Evolutionary conservation across 257 asterid genomes (phyloP).

Genomic region (Catharanthus roseus): DNA sequence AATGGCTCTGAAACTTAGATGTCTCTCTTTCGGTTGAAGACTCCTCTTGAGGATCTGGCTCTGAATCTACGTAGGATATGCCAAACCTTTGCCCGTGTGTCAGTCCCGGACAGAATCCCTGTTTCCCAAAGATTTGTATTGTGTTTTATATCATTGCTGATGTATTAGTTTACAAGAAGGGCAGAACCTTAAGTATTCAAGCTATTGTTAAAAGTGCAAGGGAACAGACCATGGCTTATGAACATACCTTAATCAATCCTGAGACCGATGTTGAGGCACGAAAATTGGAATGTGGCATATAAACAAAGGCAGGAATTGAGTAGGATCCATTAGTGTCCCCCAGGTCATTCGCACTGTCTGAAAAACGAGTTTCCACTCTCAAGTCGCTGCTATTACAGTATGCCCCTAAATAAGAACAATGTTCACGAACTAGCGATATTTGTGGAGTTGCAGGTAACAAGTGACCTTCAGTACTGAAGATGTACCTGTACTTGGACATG

Average conservation of each 20-base stretch:
- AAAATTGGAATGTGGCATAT: conserved; percentile 31
- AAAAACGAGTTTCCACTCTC: conserved; percentile 33
- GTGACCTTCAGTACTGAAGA: conserved; percentile 98
- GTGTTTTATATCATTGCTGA: not conserved
- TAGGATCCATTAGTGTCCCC: conserved; percentile 45
- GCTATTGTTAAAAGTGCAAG: not conserved
- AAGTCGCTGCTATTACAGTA: conserved; percentile 58
- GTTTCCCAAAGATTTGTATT: conserved; percentile 15
- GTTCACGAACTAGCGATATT: conserved; percentile 68
- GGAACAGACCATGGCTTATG: not conserved
- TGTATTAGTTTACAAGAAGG: not conserved
- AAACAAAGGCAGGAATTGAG: conserved; percentile 24
- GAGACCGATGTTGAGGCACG: conserved; percentile 34
- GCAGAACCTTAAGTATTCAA: not conserved
- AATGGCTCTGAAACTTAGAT: conserved; percentile 30
- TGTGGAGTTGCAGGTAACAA: conserved; percentile 88
- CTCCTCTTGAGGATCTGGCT: conserved; percentile 31
- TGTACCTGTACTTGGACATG: conserved; percentile 51
- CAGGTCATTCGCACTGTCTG: conserved; percentile 31
- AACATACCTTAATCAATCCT: conserved; percentile 69
- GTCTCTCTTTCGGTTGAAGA: conserved; percentile 34
- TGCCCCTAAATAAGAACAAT: conserved; percentile 83
- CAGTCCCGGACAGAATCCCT: conserved; percentile 93
- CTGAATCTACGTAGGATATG: conserved; percentile 45
- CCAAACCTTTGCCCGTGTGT: conserved; percentile 84